Evolutionary conservation across 2,329 filamentous ascomycete species (phyloP).

Genomic region (Pseudogymnoascus sp.): DNA sequence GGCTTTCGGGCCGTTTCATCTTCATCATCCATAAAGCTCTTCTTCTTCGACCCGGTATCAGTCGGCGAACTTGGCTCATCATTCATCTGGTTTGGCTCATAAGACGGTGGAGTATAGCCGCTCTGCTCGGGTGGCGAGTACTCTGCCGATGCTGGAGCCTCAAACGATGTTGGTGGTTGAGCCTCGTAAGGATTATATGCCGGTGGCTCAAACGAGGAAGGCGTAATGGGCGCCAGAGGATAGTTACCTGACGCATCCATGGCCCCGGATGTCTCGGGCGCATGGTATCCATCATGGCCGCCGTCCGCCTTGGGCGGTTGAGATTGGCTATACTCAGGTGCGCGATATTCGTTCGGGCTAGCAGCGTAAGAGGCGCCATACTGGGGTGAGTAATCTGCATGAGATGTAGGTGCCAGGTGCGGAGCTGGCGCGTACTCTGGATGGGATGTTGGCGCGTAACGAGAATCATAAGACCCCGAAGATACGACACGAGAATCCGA

Average conservation of each 20-base stretch:
- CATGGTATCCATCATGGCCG: background rate
- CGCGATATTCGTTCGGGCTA: background rate
- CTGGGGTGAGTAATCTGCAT: background rate
- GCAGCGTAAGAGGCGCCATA: background rate
- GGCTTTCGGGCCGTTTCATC: conserved; percentile 46
- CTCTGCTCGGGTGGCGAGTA: conserved; percentile 27
- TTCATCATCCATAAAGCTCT: conserved; percentile 73
- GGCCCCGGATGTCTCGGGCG: background rate
- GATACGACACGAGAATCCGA: background rate
- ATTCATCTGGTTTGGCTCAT: conserved; percentile 44
- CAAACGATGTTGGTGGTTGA: conserved; percentile 33
- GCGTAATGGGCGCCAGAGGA: background rate
- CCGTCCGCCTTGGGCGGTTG: background rate
- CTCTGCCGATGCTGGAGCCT: conserved; percentile 17
- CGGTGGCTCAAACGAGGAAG: conserved; percentile 24
- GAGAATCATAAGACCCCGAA: background rate
- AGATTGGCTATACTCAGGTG: background rate
- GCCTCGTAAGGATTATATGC: conserved; percentile 22
- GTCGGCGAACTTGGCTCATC: conserved; percentile 34
- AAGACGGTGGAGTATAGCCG: conserved; percentile 54
- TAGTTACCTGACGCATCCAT: background rate
- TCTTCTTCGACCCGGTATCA: conserved; percentile 58
- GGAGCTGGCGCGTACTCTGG: background rate
- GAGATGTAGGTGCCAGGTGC: background rate
- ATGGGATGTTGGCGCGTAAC: conserved; percentile 1